These are phyloP conservation scores for Gypsophila paniculata DNA, from an alignment of 179 eudicot species.

Conservation along the genomic window DNA sequence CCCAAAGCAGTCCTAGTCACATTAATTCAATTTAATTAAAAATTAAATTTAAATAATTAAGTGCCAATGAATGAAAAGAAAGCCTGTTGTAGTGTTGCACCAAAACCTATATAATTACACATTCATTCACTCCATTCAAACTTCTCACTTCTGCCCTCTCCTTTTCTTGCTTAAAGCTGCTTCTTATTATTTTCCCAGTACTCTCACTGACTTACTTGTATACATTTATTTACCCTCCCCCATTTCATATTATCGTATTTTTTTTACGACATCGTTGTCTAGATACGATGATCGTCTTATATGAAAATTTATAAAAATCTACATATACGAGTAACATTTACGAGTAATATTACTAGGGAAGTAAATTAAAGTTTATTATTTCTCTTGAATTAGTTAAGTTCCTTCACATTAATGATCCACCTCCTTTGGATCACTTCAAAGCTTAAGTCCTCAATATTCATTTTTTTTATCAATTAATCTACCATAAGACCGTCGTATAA, in stretches of 20 bases:
- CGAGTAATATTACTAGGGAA: too few relatives aligned
- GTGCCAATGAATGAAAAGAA: neutral
- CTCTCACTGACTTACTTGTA: conserved; percentile 24
- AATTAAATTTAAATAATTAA: too few relatives aligned
- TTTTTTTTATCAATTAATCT: too few relatives aligned
- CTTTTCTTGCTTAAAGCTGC: conserved; percentile 15
- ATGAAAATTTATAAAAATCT: too few relatives aligned
- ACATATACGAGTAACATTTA: too few relatives aligned
- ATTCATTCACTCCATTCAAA: conserved; percentile 24
- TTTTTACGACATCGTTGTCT: too few relatives aligned
- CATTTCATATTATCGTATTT: too few relatives aligned
- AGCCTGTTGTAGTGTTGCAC: conserved; percentile 18
- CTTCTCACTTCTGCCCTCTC: conserved; percentile 19
- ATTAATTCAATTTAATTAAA: too few relatives aligned
- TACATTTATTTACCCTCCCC: neutral
- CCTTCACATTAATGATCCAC: conserved; percentile 5
- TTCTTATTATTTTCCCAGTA: neutral
- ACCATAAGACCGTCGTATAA: too few relatives aligned
- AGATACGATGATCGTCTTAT: too few relatives aligned
- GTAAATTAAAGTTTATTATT: too few relatives aligned
- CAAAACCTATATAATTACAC: conserved; percentile 11
- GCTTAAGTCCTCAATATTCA: neutral
- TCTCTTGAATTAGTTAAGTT: neutral
- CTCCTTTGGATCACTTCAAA: conserved; percentile 10
- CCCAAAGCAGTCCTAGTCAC: conserved; percentile 14